Base-by-base conservation (phyloP, 805 yeast genomes). In the Jamesozyma lodderae region DNA sequence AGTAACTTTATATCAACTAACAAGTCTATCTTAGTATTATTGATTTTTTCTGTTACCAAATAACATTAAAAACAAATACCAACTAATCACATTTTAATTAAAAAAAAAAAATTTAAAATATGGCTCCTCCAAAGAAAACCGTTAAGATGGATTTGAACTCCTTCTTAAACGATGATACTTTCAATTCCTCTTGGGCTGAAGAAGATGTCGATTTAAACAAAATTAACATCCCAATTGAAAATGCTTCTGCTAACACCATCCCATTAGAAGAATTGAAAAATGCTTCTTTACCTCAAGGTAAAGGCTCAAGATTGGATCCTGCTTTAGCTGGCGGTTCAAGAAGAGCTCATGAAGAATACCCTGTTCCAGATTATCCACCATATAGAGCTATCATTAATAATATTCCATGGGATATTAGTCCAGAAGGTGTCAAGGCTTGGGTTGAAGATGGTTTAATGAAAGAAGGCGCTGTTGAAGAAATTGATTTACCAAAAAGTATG, bases 331-430 rank as follows among this genome's bases (percentile, higher is more conserved):
- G 66, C 35, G 46, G 55, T 41, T 55, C 62, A 22, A 61, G 39
- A 55, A 35, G 42, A 40, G 75, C 73, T 45, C 73, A 84, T 63
- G 70, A 67, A 26, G 88, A 81, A 57, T 81, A 66, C 50, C 95
- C 95, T 31, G 71, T 92, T 43, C 99, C 99, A 33, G 90, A 86
- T 52, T 72, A 66, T 37, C 87, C 96, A 15, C 99, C 99, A 38
- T 92, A 64, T 71, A 81, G 83, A 53, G 96, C 95, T n/a, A 77
- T 85, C 59, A 71, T 90, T 48, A 75, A 76, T 57, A 87, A 88
- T 66, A 74, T 92, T 56, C 85, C 95, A 43, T 81, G 83, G 79
- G 88, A 82, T 41, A 73, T 75, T 32, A 62, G 68, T 33, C 96
- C 90, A 61, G 76, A 69, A 26, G 73, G 69, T 37, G 68, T 82